These are phyloP conservation scores for Aspergillus aculeatinus DNA, from an alignment of 2,329 filamentous ascomycete genomes.

Conservation along the genomic window DNA sequence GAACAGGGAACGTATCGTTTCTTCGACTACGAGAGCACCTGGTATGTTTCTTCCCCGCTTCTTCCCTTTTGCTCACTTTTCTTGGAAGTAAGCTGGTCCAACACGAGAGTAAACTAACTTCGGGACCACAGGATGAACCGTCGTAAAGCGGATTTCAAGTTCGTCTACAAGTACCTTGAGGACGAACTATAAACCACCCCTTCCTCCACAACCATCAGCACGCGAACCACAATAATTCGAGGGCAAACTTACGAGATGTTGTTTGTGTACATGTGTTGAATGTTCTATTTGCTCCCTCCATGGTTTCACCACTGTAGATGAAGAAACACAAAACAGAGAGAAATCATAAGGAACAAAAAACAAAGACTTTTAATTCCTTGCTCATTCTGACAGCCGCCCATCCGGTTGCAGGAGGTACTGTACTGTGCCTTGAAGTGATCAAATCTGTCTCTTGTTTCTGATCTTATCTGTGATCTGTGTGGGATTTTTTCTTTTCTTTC, in stretches of 20 bases:
- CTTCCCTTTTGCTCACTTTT: constrained; percentile 22
- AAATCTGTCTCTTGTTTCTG: background rate
- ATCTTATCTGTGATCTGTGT: background rate
- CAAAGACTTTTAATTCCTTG: background rate
- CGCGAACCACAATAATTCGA: background rate
- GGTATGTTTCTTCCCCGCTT: constrained; percentile 58
- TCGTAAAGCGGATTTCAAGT: constrained; percentile 96
- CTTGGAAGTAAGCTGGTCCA: constrained; percentile 11
- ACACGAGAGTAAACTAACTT: constrained; percentile 13
- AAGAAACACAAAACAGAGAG: background rate
- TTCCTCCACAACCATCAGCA: constrained; percentile 4
- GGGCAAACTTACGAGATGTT: background rate
- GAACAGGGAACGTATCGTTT: constrained; percentile 99
- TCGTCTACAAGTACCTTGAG: constrained; percentile 95
- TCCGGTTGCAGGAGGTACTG: no score
- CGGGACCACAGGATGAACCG: constrained; percentile 81
- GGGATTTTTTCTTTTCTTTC: background rate
- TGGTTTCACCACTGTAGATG: background rate
- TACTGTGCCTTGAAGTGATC: no score
- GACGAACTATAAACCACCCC: constrained; percentile 67
- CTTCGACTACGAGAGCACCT: constrained; percentile 99
- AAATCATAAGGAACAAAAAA: background rate
- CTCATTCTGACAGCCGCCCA: background rate
- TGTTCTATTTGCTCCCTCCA: background rate
- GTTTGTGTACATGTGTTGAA: constrained; percentile 12